phyloP scores from a whole-genome alignment of 2,329 filamentous ascomycete genomes.

The Aspergillus texensis region DNA sequence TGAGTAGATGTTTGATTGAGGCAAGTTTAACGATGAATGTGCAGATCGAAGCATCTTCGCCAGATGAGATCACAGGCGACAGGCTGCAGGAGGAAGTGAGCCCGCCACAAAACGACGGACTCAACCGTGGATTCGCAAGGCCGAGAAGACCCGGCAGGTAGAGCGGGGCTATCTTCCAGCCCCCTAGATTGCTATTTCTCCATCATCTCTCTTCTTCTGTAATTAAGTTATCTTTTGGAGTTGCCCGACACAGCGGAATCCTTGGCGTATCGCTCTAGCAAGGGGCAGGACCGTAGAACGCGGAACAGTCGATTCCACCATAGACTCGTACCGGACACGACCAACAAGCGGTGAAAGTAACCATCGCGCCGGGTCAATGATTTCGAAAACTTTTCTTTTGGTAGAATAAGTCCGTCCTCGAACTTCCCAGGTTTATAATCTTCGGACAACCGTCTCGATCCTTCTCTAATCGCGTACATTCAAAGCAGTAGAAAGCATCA shows the following conservation, averaged over 20 bases:
- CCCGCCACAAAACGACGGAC: constrained; percentile 50
- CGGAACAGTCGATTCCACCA: neutral
- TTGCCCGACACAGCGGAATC: neutral
- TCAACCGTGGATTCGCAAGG: constrained; percentile 61
- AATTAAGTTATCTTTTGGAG: constrained; percentile 16
- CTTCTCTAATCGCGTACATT: constrained; percentile 95
- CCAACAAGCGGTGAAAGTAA: constrained; percentile 14
- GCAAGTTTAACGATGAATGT: constrained; percentile 22
- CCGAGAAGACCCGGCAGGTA: constrained; percentile 64
- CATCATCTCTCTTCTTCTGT: constrained; percentile 11
- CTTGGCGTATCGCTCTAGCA: constrained; percentile 1
- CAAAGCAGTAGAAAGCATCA: constrained; percentile 98
- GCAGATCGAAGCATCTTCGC: constrained; percentile 61
- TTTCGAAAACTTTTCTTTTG: constrained; percentile 66
- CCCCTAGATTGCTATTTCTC: constrained; percentile 11
- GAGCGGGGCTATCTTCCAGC: constrained; percentile 14
- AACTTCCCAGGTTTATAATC: constrained; percentile 97
- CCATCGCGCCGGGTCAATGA: constrained; percentile 35
- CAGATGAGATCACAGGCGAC: constrained; percentile 58
- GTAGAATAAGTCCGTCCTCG: constrained; percentile 85
- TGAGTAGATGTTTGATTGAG: constrained; percentile 9
- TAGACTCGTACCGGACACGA: constrained; percentile 12
- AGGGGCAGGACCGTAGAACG: constrained; percentile 9
- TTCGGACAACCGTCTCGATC: constrained; percentile 97
- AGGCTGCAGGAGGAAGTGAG: constrained; percentile 58